Evolutionary conservation across 2,329 filamentous ascomycete genomes (phyloP), one percentile per base, ranked within the genome.

Genomic region (Colletotrichum truncatum): DNA sequence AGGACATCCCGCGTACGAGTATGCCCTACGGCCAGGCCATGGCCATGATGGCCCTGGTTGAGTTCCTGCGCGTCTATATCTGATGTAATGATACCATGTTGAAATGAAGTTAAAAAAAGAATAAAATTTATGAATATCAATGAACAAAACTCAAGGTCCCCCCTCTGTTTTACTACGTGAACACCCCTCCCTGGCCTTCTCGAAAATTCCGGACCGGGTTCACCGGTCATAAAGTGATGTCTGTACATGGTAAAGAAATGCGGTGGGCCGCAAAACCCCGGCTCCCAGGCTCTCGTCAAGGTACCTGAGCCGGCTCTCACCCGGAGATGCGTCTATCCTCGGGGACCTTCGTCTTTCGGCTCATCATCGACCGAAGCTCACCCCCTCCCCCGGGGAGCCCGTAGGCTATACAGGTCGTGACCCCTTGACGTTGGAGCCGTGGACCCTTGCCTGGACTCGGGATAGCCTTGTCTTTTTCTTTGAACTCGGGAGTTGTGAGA

Each of bases 21-120:
- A 95, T 94, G 92, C 92, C 92, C 6, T 94, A 94, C 71, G 92
- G 92, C 0, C 92, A 94, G 75, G 91, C 91, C 0, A 94, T 94
- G 92, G 92, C 91, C 0, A 93, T 94, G 68, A 93, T 94, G 89
- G 89, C 91, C 0, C 75, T 94, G 68, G 91, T 91, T 0, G 92
- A 95, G 77, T 92, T 91, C 70, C 74, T 92, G 76, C 83, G 91
- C 49, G 84, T 84, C 30, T 66, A 52, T n/a, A 38, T 57, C 48
- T 66, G 26, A 32, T n/a, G 6, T 43, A 11, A 30, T 77, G 70
- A 67, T 67, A 63, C 23, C 65, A 64, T 46, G 54, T 8, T 14
- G 16, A 36, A 38, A 54, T 54, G 32, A 53, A 28, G 28, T 36
- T 34, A 9, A 21, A 32, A 51, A 36, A 54, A 11, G 34, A 32